A percentile compares a stretch with the other conserved stretches of the same genome.
phyloP scores from a whole-genome alignment of 768 basidiomycete genomes.

The Boletus reticulatus region DNA sequence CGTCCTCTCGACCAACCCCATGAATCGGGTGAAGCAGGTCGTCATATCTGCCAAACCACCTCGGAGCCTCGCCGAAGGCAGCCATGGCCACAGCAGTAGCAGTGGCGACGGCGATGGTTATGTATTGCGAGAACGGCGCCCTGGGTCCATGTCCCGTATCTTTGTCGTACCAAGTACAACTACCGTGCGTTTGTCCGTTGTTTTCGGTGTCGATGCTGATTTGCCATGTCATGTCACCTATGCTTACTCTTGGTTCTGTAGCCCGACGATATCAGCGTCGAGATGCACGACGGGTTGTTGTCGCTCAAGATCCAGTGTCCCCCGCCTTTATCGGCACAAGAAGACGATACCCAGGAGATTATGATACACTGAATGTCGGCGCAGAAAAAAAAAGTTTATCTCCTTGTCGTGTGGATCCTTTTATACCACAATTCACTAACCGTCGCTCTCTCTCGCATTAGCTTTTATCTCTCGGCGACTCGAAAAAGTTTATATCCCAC shows the following conservation, averaged over 20 bases:
- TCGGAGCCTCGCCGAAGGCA: conserved; percentile 38
- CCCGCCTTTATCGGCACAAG: conserved; percentile 32
- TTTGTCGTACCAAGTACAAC: conserved; percentile 55
- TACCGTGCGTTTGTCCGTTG: conserved; percentile 43
- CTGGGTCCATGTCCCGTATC: conserved; percentile 47
- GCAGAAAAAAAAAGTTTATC: neutral
- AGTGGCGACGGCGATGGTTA: conserved; percentile 27
- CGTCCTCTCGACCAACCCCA: conserved; percentile 56
- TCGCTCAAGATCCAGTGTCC: conserved; percentile 54
- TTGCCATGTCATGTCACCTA: conserved; percentile 1
- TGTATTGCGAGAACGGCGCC: conserved; percentile 54
- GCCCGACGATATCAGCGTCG: conserved; percentile 53
- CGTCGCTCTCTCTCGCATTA: neutral
- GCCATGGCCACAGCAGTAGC: no score
- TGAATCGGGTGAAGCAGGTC: conserved; percentile 63
- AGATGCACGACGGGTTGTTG: conserved; percentile 61
- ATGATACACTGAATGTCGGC: conserved; percentile 41
- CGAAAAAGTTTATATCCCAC: neutral
- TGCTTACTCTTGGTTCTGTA: conserved; percentile 19
- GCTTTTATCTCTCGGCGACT: neutral
- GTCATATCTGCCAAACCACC: conserved; percentile 47
- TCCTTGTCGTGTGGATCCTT: conserved; percentile 9
- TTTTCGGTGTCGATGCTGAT: neutral
- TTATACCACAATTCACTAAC: conserved; percentile 10
- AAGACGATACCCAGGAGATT: conserved; percentile 46